Percentiles rank a stretch among this genome's conserved stretches.
Evolutionary conservation across 306 rosid genomes (phyloP).

Genomic region (Prunus davidiana): DNA sequence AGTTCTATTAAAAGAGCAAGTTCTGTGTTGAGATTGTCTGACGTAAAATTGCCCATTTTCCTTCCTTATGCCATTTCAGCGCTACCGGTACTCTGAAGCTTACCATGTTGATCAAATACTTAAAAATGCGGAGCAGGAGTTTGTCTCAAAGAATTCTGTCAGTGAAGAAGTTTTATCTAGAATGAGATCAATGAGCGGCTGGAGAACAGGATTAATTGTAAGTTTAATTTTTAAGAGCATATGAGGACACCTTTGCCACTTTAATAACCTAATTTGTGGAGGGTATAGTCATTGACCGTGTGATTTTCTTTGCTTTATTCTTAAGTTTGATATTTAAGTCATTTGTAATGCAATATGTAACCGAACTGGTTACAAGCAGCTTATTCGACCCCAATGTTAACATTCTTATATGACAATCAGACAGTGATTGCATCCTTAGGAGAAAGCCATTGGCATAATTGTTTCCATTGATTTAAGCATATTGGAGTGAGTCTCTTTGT

Average conservation of each 20-base stretch:
- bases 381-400: background rate
- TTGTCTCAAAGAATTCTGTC: conserved; percentile 48
- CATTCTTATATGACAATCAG: background rate
- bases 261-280: background rate
- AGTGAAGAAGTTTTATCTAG: conserved; percentile 52
- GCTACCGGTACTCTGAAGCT: conserved; percentile 75
- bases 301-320: background rate
- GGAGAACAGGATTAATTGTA: conserved; percentile 87
- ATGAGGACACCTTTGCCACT: background rate
- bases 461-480: background rate
- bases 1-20: background rate
- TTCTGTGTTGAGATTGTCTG: background rate
- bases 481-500: background rate
- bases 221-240: conserved; percentile 33
- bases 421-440: background rate
- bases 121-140: conserved; percentile 62
- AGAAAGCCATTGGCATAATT: background rate
- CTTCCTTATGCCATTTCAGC: conserved; percentile 52
- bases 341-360: background rate
- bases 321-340: background rate
- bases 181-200: conserved; percentile 48
- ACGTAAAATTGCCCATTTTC: conserved; percentile 24
- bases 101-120: conserved; percentile 76
- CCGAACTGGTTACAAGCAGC: background rate
- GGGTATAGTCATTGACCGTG: background rate